phyloP scores from a whole-genome alignment of 2,329 filamentous ascomycete genomes.

The Colletotrichum sp. region DNA sequence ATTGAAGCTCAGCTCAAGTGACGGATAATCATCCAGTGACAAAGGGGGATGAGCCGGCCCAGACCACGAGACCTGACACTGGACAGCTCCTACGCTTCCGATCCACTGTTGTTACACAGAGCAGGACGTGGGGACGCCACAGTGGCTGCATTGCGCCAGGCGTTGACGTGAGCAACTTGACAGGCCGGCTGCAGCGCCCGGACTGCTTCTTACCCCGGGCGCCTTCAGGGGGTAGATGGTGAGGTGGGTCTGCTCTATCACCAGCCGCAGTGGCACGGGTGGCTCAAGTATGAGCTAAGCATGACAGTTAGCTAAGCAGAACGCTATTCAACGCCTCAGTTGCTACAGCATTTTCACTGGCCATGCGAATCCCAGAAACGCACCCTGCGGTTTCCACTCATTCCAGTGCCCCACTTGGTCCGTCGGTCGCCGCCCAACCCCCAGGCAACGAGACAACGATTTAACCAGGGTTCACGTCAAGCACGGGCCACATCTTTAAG shows the following conservation, averaged over 20 bases:
- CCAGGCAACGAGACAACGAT: slow-evolving; percentile 16
- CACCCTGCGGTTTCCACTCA: neutral
- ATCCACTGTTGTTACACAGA: neutral
- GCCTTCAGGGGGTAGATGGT: neutral
- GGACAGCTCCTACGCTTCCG: neutral
- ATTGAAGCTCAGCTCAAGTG: neutral
- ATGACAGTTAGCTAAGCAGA: neutral
- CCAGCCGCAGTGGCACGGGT: neutral
- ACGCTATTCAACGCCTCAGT: neutral
- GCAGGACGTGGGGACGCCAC: neutral
- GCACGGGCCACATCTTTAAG: slow-evolving; percentile 24
- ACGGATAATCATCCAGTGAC: neutral
- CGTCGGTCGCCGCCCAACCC: neutral
- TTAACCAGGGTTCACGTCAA: slow-evolving; percentile 18
- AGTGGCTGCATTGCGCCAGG: neutral
- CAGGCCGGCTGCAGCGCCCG: neutral
- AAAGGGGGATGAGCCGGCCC: neutral
- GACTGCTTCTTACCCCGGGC: neutral
- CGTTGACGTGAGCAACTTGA: neutral
- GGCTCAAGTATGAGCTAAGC: neutral
- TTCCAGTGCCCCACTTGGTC: neutral
- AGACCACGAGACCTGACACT: neutral
- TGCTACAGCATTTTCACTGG: neutral
- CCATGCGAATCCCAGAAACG: neutral
- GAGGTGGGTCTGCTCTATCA: neutral